Conservation (phyloP, 352 stramenopile genomes). For the Globisporangium takayamanum region DNA sequence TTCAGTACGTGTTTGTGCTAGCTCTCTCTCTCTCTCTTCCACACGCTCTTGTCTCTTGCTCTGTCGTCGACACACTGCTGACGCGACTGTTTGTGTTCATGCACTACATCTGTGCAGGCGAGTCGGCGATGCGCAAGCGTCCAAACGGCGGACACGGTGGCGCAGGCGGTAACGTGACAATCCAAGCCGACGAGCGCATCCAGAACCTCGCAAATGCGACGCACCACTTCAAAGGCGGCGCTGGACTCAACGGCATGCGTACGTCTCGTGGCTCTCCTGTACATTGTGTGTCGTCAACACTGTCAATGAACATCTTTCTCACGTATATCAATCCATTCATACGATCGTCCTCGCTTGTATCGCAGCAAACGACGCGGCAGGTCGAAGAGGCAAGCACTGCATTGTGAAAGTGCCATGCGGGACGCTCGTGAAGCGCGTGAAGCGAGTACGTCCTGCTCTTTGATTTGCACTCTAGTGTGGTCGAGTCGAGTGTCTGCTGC, state of each 20-base stretch:
- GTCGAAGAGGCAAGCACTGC: conserved; percentile 72
- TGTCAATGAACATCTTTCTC: no score
- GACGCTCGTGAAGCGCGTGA: conserved; percentile 83
- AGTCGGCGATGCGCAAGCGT: conserved; percentile 65
- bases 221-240: conserved; percentile 78
- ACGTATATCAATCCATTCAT: neutral
- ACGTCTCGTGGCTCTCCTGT: conserved; percentile 19
- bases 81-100: neutral
- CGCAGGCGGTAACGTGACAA: conserved; percentile 72
- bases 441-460: conserved; percentile 36
- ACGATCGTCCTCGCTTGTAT: neutral
- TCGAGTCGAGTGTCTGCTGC: neutral
- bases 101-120: conserved; percentile 11
- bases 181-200: conserved; percentile 63
- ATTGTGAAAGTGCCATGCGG: conserved; percentile 80
- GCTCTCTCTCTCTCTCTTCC: neutral
- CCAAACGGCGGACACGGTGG: conserved; percentile 83
- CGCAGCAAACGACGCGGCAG: conserved; percentile 71
- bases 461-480: conserved; percentile 6
- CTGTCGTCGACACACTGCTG: neutral
- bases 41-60: neutral
- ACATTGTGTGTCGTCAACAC: no score
- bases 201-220: conserved; percentile 82
- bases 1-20: conserved; percentile 36
- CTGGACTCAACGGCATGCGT: conserved; percentile 82